A percentile compares a stretch with the other conserved stretches of the same genome.
phyloP scores from a whole-genome alignment of 495 filamentous ascomycete species.

The Neurospora hispaniola region DNA sequence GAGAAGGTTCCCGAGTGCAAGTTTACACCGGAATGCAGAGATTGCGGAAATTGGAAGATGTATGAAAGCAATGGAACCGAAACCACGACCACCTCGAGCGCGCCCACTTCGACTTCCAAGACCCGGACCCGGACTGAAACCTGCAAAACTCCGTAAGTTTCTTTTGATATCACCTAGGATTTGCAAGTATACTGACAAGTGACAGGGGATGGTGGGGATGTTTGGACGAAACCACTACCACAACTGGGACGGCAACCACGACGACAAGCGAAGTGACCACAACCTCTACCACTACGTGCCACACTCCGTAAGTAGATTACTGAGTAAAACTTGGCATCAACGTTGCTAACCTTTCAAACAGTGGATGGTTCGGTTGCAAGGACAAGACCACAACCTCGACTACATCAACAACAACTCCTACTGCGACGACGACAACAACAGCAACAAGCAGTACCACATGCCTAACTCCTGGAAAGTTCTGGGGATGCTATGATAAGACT shows the following conservation, averaged over 20 bases:
- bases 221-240: slow-evolving; percentile 50
- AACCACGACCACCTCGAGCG: slow-evolving; percentile 51
- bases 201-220: slow-evolving; percentile 62
- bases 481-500: slow-evolving; percentile 44
- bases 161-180: background rate
- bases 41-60: slow-evolving; percentile 91
- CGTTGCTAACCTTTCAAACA: slow-evolving; percentile 41
- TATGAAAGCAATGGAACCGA: slow-evolving; percentile 81
- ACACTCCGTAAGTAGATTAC: slow-evolving; percentile 32
- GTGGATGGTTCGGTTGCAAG: slow-evolving; percentile 61
- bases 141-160: slow-evolving; percentile 61
- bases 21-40: slow-evolving; percentile 64
- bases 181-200: slow-evolving; percentile 3
- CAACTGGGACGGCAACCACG: slow-evolving; percentile 30
- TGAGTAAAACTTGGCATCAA: slow-evolving; percentile 27
- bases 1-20: slow-evolving; percentile 64
- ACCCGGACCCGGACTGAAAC: slow-evolving; percentile 67
- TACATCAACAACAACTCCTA: slow-evolving; percentile 16
- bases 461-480: slow-evolving; percentile 44
- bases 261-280: slow-evolving; percentile 37
- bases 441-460: slow-evolving; percentile 34
- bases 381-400: slow-evolving; percentile 33
- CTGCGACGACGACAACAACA: slow-evolving; percentile 8
- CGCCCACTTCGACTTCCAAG: slow-evolving; percentile 43
- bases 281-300: slow-evolving; percentile 44